These are phyloP conservation scores for Silene uniflora DNA, from an alignment of 148 eudicot species.

Conservation along the genomic window DNA sequence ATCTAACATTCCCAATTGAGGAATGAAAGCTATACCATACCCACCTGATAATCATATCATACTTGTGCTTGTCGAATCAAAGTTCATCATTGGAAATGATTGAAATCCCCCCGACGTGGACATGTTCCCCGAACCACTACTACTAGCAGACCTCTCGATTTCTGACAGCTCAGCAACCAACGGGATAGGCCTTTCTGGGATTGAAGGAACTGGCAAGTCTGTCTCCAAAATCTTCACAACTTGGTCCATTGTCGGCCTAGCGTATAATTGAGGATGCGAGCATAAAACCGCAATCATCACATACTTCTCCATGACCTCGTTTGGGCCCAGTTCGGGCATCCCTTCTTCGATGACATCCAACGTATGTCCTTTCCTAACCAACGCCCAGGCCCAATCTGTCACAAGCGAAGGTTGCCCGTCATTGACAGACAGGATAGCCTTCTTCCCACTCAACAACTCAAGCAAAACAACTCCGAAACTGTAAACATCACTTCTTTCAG, in stretches of 20 bases:
- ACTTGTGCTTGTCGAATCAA: constrained; percentile 16
- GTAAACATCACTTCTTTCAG: constrained; percentile 83
- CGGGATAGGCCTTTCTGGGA: constrained; percentile 78
- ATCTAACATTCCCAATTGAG: not conserved
- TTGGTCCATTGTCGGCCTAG: constrained; percentile 93
- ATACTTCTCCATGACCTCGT: constrained; percentile 70
- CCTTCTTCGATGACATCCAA: constrained; percentile 64
- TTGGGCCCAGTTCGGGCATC: constrained; percentile 55
- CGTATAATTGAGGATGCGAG: constrained; percentile 83
- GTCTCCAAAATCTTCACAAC: constrained; percentile 78
- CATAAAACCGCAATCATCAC: constrained; percentile 75
- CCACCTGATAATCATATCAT: constrained; percentile 10
- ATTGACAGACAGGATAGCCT: constrained; percentile 47
- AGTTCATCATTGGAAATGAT: constrained; percentile 33
- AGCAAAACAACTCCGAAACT: constrained; percentile 83
- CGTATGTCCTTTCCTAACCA: constrained; percentile 58
- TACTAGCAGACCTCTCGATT: constrained; percentile 70
- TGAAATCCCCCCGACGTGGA: constrained; percentile 59
- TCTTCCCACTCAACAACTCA: constrained; percentile 83
- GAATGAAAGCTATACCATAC: not conserved
- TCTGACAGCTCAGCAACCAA: constrained; percentile 51
- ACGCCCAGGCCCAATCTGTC: constrained; percentile 89
- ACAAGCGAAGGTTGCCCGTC: constrained; percentile 59
- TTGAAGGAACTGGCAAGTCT: constrained; percentile 55
- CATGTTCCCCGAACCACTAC: constrained; percentile 61